These are phyloP conservation scores for Trametes meyenii DNA, from an alignment of 768 basidiomycete species.

Conservation along the genomic window DNA sequence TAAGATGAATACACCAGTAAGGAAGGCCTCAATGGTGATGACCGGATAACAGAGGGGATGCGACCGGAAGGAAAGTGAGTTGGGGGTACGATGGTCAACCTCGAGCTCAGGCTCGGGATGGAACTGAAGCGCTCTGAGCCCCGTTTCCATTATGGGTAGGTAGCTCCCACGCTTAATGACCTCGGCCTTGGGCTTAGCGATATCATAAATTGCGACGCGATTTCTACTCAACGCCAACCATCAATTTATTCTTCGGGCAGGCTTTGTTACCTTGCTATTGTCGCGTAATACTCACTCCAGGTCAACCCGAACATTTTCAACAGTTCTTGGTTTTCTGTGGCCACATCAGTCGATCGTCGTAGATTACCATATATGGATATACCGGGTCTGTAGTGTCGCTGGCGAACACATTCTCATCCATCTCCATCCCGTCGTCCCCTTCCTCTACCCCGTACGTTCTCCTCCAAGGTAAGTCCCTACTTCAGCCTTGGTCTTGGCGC, in stretches of 20 bases:
- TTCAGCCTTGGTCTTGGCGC: background rate
- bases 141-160: background rate
- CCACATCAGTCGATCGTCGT: slow-evolving; percentile 11
- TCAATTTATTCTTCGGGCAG: no score
- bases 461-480: background rate
- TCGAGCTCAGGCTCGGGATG: no score
- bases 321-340: no score
- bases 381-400: slow-evolving; percentile 19
- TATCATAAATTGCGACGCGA: background rate
- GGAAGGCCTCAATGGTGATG: no score
- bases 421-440: background rate
- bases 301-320: no score
- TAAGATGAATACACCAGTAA: no score
- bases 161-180: background rate
- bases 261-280: no score
- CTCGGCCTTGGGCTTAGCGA: slow-evolving; percentile 12
- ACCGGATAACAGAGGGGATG: no score
- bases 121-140: background rate
- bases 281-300: no score
- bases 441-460: background rate
- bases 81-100: no score
- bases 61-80: no score
- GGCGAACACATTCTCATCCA: slow-evolving; percentile 2
- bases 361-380: slow-evolving; percentile 16
- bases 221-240: background rate